Base-by-base conservation (phyloP, 345 rosid species). In the Salix koriyanagi region DNA sequence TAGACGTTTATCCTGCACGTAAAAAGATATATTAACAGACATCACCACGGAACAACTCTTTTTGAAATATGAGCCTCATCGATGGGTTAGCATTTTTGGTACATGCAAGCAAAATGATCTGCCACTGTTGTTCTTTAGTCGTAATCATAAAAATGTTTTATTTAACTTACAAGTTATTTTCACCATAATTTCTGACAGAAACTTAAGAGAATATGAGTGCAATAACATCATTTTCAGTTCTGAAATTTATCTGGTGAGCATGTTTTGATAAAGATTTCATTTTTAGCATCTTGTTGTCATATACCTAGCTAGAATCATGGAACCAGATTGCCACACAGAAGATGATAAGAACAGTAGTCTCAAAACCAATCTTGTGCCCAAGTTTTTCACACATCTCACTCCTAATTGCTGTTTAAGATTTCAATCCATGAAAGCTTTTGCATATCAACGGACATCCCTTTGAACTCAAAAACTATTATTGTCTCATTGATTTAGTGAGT, bases 231-330 rank as follows among this genome's bases (percentile, higher is more conserved):
- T 52, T 75, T 67, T 67, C 71, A 39, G 26, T 36, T 11, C 70
- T n/a, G 23, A 36, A 36, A 75, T 41, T 36, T 62, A 67, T 75
- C 78, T 75, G 73, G 18, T 25, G 58, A 70, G 65, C 41, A 25
- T 69, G 19, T 67, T 67, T 19, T 67, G 11, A 39, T 37, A 36
- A 15, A 52, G 44, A 36, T 67, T 34, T 16, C 78, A 23, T n/a
- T 34, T 15, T 34, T 15, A 54, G 72, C 78, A 67, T 75, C 72
- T 66, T 75, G 32, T 48, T 69, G 46, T 42, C 13, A 62, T 26
- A 13, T n/a, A 25, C 13, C 44, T 41, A 10, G 44, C 44, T 41
- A 10, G 44, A 41, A 41, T 41, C 44, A 41, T 41, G 44, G 44
- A 41, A 10, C 44, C 44, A 10, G 12, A 41, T 41, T 6, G 25